Evolutionary conservation across 2,329 filamentous ascomycete species (phyloP), one percentile per base, ranked within the genome.

Genomic region (Thielaviopsis populi): DNA sequence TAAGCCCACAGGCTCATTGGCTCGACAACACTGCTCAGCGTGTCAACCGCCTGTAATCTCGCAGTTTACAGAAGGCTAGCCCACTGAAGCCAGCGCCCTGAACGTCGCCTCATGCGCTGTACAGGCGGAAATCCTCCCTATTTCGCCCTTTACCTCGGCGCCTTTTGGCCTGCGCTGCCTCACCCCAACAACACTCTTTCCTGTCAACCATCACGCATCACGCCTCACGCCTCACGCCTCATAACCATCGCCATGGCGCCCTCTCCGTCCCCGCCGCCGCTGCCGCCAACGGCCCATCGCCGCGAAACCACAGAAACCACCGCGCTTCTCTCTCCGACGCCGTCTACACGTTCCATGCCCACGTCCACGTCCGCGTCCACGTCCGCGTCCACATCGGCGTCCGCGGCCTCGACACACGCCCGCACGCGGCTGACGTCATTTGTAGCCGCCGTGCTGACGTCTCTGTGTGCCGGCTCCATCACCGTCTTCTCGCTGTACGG

Each of bases 401-500:
- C 46, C 43, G 13, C 43, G 33, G 22, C 30, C 24, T 33, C 40
- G 37, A 37, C 17, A 53, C 59, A 41, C 54, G 17, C 41, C 19
- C 56, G 64, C n/a, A 59, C 61, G 15, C 61, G 64, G 17, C 19
- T 63, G 30, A 40, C 33, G 43, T 79, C 83, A 63, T 83, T 85
- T 69, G 68, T 78, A 33, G 76, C 77, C 24, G 79, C 83, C 33
- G 78, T 84, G 37, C 67, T 83, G 17, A 78, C 79, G 17, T 78
- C 82, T 15, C 80, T 96, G 40, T 94, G 89, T 72, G 92, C 91
- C 37, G 94, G 92, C 67, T 95, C 89, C 70, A 89, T 97, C 70
- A 91, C 90, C 60, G 88, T 91, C 59, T 99, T 94, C 77, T 96
- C 91, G 42, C 83, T 99, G 40, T 99, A 97, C 73, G 94, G 88